phyloP scores from a whole-genome alignment of 805 yeast species.

The Candida saitoana region DNA sequence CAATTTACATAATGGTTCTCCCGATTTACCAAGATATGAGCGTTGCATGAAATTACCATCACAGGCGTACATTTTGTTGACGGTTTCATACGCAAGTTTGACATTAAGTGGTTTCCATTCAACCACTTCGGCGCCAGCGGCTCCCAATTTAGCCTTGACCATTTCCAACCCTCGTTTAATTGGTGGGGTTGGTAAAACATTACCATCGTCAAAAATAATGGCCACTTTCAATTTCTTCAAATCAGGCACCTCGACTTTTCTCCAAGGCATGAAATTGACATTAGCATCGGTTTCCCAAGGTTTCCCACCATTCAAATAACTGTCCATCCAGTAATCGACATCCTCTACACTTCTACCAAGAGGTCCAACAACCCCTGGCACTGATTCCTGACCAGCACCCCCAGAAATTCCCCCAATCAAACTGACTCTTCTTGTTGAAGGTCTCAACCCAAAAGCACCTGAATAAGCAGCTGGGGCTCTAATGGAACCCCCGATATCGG shows the following conservation, averaged over 20 bases:
- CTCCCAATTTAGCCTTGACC: constrained; percentile 50
- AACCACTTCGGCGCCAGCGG: constrained; percentile 56
- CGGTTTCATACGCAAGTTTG: constrained; percentile 56
- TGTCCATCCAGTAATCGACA: constrained; percentile 63
- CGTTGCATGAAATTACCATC: constrained; percentile 66
- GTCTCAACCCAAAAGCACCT: constrained; percentile 41
- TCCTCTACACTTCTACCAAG: constrained; percentile 62
- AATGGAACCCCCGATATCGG: constrained; percentile 43
- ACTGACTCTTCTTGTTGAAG: constrained; percentile 35
- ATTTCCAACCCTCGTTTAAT: constrained; percentile 51
- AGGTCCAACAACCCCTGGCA: constrained; percentile 67
- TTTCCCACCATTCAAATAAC: constrained; percentile 55
- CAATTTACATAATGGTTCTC: constrained; percentile 65
- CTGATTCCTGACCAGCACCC: constrained; percentile 62
- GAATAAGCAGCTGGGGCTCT: constrained; percentile 43
- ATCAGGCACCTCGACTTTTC: constrained; percentile 37
- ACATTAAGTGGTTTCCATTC: constrained; percentile 57
- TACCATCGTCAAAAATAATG: constrained; percentile 59
- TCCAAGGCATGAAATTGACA: constrained; percentile 52
- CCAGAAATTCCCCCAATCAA: constrained; percentile 46
- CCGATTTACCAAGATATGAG: constrained; percentile 50
- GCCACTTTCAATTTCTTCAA: constrained; percentile 53
- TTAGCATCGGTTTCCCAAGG: constrained; percentile 57
- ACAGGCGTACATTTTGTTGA: constrained; percentile 50
- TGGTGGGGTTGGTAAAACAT: constrained; percentile 67